Evolutionary conservation across 345 rosid genomes (phyloP), one percentile per base, ranked within the genome.

Genomic region (Hibiscus syriacus): DNA sequence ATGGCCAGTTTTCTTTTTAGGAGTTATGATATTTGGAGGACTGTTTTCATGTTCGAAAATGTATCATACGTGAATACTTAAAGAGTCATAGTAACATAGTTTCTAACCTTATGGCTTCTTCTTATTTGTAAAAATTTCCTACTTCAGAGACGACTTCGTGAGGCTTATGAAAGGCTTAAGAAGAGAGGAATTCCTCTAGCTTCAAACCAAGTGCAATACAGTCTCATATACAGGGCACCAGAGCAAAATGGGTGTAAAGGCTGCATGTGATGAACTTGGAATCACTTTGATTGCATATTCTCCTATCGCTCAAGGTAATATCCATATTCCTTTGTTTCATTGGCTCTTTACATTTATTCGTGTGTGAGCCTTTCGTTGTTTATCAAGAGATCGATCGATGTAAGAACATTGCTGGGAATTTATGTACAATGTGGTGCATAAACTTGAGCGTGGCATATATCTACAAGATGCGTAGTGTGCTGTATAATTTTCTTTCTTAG

Each of bases 181-280:
- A 83, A 79, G 80, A 86, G 98, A 82, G 98, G 96, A 57, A 86
- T 93, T 57, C 94, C 98, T 20, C 74, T 93, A 19, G 96, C 98
- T 69, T 88, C 98, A 34, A 93, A 90, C 86, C 98, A 90, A 81
- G 98, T 93, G 62, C 90, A 93, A 70, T 93, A 93, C 78, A 93
- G 97, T 78, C 94, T 93, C 67, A 87, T 93, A 68, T 90, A 90
- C 73, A 86, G 97, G 70, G 70, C 75, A 50, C 96, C 96, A 0
- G 97, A 93, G 82, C 85, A 87, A 76, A 89, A 80, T 66, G 97
- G 97, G 14, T n/a, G 92, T 93, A 14, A 93, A 90, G 80, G 89
- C 90, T 64, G 74, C 97, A 34, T 90, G 98, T 61, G 94, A 93
- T 64, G 98, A 90, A 78, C 90, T 93, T 3, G 98, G 98, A 52